Base-by-base conservation (phyloP, 2,329 filamentous ascomycete species). In the Ophiosphaerella korrae region DNA sequence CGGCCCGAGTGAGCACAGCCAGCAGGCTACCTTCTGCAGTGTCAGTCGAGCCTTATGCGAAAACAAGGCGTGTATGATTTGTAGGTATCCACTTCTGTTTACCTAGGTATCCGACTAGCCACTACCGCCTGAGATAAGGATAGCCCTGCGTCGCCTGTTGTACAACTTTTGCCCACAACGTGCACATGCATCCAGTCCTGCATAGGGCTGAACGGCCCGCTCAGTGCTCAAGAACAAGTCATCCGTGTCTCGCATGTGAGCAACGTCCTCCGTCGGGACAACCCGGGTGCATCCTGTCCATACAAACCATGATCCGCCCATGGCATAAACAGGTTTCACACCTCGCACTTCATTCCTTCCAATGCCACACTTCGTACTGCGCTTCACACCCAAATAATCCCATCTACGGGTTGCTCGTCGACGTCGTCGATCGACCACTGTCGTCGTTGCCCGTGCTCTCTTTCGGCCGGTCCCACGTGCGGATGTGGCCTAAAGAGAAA, bases 401-500 rank as follows among this genome's bases (percentile, higher is more conserved):
- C 39, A 13, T 32, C 24, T 32, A 42, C 24, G 26, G 39, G 23
- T 54, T 51, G 34, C 53, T 57, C 42, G 57, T 64, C 42, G 59
- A 67, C 31, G 65, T 65, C 46, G 55, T 63, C 43, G 66, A 64
- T 24, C 52, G 58, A 26, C 57, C 61, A 29, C 58, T 66, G 32
- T 72, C 70, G 42, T 73, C 71, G 42, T 66, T 68, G n/a, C 58
- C 63, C 33, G 73, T 64, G 48, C 70, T 74, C 53, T 79, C 77
- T 52, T 76, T 78, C 5, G 88, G 88, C 55, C 88, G 82, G 60
- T 85, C 82, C 88, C 88, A 92, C 29, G 88, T 90, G 53, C 85
- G 83, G 57, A 92, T 83, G 71, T 92, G 88, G 33, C 88, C 88
- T 90, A 70, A 57, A 44, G 7, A 29, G 11, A 29, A 48, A 53